phyloP scores from a whole-genome alignment of 2,329 filamentous ascomycete species.

The Sporothrix dimorphospora region DNA sequence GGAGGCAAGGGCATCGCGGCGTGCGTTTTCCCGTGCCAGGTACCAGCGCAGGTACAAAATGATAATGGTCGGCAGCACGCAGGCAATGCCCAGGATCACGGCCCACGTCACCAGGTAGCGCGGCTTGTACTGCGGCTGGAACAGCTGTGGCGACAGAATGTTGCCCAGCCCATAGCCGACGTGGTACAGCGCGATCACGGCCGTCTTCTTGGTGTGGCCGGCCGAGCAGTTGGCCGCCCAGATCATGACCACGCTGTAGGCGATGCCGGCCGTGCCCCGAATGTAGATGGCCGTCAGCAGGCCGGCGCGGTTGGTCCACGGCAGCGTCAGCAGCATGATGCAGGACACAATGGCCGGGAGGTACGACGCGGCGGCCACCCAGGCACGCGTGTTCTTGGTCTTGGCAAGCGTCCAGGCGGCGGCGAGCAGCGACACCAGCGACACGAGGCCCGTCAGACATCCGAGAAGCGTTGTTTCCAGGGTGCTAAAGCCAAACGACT shows the following conservation, averaged over 20 bases:
- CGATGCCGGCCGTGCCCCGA: slow-evolving; percentile 25
- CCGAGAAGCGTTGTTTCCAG: slow-evolving; percentile 30
- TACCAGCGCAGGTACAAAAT: slow-evolving; percentile 32
- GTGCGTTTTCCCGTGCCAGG: slow-evolving; percentile 29
- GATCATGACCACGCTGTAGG: slow-evolving; percentile 40
- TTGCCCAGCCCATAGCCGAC: slow-evolving; percentile 64
- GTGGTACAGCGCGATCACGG: slow-evolving; percentile 64
- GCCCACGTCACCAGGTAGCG: slow-evolving; percentile 39
- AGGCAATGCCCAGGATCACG: slow-evolving; percentile 30
- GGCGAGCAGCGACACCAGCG: slow-evolving; percentile 16
- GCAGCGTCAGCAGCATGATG: slow-evolving; percentile 27
- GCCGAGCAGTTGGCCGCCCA: slow-evolving; percentile 55
- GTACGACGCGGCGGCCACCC: slow-evolving; percentile 25
- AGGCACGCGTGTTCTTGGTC: slow-evolving; percentile 27
- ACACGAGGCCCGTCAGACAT: slow-evolving; percentile 31
- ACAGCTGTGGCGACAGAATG: slow-evolving; percentile 66
- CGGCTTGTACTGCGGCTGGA: slow-evolving; percentile 55
- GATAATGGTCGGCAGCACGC: slow-evolving; percentile 30
- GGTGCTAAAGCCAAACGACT: slow-evolving; percentile 33
- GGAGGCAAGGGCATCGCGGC: slow-evolving; percentile 26
- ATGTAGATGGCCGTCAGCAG: slow-evolving; percentile 29
- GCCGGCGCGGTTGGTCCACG: slow-evolving; percentile 26
- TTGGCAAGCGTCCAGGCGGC: slow-evolving; percentile 22
- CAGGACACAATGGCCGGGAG: slow-evolving; percentile 25
- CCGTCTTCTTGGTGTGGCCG: slow-evolving; percentile 66